Evolutionary conservation across 2,329 filamentous ascomycete genomes (phyloP), one percentile per base, ranked within the genome.

Genomic region (Alternaria panax): DNA sequence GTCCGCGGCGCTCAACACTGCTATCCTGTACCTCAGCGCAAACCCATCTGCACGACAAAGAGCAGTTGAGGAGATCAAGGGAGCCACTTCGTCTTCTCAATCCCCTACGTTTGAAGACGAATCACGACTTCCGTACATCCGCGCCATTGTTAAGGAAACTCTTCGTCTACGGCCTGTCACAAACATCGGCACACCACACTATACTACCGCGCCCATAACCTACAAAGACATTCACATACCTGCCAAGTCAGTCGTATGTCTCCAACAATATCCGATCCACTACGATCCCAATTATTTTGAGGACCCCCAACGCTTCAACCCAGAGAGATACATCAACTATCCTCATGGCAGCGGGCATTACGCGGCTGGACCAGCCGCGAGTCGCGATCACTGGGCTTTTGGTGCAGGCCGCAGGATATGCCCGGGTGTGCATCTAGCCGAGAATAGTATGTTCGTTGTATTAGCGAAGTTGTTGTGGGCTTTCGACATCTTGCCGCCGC

Each of bases 381-480:
- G 76, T 75, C 66, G 80, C 64, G 57, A 74, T 63, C 54, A 73
- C 41, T 59, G 68, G 70, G 56, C 70, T n/a, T 80, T 82, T 54
- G 80, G 81, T 5, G 81, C 78, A 16, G 80, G 81, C 5, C 72
- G 81, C 5, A 73, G 79, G 7, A 76, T 82, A 12, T 83, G 81
- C 57, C 76, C 78, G 5, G 81, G 79, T 1, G 64, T 78, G 5
- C 69, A 79, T 43, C 64, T 83, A n/a, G 81, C 81, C 0, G 80
- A 83, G 25, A 75, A 74, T 11, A 77, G 78, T 4, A 64, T 83
- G 34, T 83, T 76, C 58, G 65, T 82, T 41, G 78, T 70, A 30
- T 67, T 82, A 9, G 81, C 78, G 0, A 82, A 82, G 42, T 69
- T 79, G 0, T 65, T 88, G 2, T 80, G 85, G 1, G 81, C 79